Conservation (phyloP, 1,284 basidiomycete genomes). For the Ustilago loliicola region DNA sequence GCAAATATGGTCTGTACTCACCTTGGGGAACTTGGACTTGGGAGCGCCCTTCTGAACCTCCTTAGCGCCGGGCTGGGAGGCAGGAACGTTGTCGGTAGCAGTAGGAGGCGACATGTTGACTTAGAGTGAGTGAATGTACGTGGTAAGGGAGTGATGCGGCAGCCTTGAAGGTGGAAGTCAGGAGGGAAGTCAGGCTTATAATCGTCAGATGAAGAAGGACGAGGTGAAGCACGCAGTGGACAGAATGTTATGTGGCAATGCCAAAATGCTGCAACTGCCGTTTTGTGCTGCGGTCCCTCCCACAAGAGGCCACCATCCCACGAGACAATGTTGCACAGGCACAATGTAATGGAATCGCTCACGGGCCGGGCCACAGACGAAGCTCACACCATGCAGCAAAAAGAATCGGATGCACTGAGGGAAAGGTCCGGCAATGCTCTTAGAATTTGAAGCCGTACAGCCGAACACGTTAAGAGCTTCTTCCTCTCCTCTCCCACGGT, state of each 20-base stretch:
- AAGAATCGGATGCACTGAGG: neutral
- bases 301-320: too few relatives aligned
- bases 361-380: too few relatives aligned
- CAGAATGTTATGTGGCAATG: neutral
- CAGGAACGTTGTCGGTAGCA: constrained; percentile 48
- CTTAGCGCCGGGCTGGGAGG: constrained; percentile 48
- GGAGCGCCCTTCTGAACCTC: constrained; percentile 56
- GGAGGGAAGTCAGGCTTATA: neutral
- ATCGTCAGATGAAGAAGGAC: too few relatives aligned
- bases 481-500: neutral
- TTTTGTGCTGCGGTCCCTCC: too few relatives aligned
- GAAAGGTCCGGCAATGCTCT: neutral
- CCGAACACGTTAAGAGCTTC: neutral
- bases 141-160: neutral
- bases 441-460: neutral
- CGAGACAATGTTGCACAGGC: too few relatives aligned
- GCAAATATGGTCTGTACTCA: constrained; percentile 17
- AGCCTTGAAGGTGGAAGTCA: neutral
- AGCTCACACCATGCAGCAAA: too few relatives aligned
- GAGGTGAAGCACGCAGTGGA: too few relatives aligned
- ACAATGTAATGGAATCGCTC: too few relatives aligned
- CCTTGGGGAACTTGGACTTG: constrained; percentile 56
- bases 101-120: constrained; percentile 43
- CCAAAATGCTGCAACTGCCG: neutral
- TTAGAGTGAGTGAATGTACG: neutral